phyloP scores from a whole-genome alignment of 345 rosid species.

The Linum usitatissimum region DNA sequence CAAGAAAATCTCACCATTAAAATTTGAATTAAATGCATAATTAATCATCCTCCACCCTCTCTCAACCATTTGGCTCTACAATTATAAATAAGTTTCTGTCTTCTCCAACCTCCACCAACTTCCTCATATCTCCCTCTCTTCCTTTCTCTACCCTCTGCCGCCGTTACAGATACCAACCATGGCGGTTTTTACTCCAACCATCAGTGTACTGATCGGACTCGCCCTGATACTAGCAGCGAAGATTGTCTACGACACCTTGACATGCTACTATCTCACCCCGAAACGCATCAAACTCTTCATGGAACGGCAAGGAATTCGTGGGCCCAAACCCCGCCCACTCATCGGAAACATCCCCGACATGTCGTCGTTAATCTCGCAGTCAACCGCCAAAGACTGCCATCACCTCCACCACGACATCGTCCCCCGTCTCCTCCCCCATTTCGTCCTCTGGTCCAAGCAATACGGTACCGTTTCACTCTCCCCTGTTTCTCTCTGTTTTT shows the following conservation, averaged over 20 bases:
- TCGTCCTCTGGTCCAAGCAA: constrained; percentile 60
- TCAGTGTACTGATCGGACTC: no score
- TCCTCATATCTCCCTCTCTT: no score
- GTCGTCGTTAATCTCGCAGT: constrained; percentile 43
- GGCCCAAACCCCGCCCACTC: constrained; percentile 63
- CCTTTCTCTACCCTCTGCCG: no score
- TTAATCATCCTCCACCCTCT: no score
- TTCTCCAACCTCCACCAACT: no score
- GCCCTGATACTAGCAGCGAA: constrained; percentile 6
- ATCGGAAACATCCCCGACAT: constrained; percentile 74
- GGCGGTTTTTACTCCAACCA: no score
- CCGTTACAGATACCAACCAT: no score
- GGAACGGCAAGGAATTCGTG: constrained; percentile 84
- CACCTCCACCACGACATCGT: constrained; percentile 61
- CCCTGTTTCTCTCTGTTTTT: not conserved
- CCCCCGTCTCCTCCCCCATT: constrained; percentile 77
- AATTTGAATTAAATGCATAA: no score
- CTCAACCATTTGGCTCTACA: no score
- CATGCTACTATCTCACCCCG: constrained; percentile 59
- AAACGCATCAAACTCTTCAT: constrained; percentile 61
- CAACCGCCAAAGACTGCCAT: constrained; percentile 52
- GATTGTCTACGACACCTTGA: constrained; percentile 40
- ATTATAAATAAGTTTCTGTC: no score
- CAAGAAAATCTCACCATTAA: no score
- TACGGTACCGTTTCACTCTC: constrained; percentile 37